phyloP scores from a whole-genome alignment of 164 flowering plant species.

The Sextonia rubra region DNA sequence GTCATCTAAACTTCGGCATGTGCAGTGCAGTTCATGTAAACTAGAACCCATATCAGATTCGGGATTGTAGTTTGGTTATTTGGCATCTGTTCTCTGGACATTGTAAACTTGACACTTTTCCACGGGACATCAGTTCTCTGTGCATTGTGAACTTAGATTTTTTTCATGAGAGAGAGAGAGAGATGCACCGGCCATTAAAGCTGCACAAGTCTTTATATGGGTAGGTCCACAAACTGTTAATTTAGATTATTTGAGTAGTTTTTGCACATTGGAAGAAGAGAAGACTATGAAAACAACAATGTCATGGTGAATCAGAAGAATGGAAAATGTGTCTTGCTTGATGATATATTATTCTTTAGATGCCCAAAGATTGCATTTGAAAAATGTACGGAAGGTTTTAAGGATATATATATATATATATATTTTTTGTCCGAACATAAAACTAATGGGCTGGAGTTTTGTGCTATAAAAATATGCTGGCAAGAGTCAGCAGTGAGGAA shows the following conservation, averaged over 20 bases:
- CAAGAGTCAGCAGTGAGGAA: conserved; percentile 14
- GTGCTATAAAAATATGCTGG: conserved; percentile 3
- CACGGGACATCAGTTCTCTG: too few species aligned
- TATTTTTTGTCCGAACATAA: background rate
- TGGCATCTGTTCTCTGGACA: too few species aligned
- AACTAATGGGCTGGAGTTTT: conserved; percentile 2
- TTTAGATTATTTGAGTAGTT: background rate
- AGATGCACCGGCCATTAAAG: too few species aligned
- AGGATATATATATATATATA: too few species aligned
- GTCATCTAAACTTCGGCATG: too few species aligned
- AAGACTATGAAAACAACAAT: background rate
- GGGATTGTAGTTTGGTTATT: too few species aligned
- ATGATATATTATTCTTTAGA: background rate
- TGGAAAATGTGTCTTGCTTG: background rate
- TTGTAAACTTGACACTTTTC: too few species aligned
- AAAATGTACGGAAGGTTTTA: conserved; percentile 8
- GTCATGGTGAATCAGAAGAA: background rate
- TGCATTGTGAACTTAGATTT: too few species aligned
- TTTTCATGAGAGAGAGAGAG: too few species aligned
- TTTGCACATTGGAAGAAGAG: background rate
- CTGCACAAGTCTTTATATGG: background rate
- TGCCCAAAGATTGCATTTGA: conserved; percentile 1
- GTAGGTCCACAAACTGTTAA: background rate
- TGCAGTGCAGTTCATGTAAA: too few species aligned
- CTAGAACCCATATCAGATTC: too few species aligned